Conservation (phyloP, 176 grass and related monocot species). For the Sorghum bicolor region DNA sequence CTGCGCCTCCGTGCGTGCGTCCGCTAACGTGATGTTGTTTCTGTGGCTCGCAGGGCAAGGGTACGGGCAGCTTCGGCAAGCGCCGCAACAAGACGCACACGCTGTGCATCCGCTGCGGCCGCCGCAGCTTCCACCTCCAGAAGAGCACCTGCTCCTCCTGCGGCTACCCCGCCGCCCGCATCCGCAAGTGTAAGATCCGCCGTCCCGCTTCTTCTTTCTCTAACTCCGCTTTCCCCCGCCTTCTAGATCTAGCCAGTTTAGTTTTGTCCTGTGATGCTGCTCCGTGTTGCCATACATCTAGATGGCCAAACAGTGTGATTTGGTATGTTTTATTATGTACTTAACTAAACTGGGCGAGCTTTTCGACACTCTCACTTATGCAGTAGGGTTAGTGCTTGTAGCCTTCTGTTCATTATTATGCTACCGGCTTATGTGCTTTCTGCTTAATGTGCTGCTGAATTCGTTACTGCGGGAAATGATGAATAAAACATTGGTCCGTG, state of each 20-base stretch:
- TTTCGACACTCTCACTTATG: neutral
- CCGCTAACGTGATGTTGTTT: neutral
- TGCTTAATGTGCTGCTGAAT: neutral
- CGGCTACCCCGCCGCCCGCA: slow-evolving; percentile 80
- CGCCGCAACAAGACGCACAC: slow-evolving; percentile 97
- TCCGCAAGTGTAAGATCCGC: slow-evolving; percentile 81
- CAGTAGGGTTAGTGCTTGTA: neutral
- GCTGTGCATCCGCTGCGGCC: slow-evolving; percentile 78
- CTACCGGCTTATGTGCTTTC: neutral
- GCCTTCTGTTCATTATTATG: neutral
- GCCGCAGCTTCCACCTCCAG: slow-evolving; percentile 93
- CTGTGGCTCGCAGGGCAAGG: slow-evolving; percentile 48
- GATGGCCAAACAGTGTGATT: neutral
- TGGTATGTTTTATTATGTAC: neutral
- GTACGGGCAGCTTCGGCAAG: slow-evolving; percentile 92
- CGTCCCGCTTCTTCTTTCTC: neutral
- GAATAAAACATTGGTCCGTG: slow-evolving; percentile 32
- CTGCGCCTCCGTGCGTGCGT: neutral
- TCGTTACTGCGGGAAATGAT: neutral
- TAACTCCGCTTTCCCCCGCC: no score
- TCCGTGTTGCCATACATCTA: neutral
- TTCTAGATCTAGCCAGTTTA: neutral
- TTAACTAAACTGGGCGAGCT: neutral
- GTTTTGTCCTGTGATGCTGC: neutral
- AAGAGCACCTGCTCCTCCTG: slow-evolving; percentile 90